Evolutionary conservation across 768 basidiomycete genomes (phyloP).

Genomic region (Amanita pseudoporphyria): DNA sequence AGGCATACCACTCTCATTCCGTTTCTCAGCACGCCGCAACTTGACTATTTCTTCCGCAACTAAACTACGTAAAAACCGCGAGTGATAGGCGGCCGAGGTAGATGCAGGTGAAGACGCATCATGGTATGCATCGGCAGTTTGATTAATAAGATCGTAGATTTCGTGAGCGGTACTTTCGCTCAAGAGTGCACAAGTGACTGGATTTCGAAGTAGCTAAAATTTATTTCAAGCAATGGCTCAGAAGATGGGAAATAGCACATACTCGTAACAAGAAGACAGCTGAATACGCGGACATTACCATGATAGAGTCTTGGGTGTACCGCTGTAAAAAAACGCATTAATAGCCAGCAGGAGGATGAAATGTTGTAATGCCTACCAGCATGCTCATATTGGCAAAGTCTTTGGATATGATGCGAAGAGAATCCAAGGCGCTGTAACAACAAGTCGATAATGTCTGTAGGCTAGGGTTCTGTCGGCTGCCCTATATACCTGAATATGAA

Average conservation of each 20-base stretch:
- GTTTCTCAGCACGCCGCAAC: slow-evolving; percentile 34
- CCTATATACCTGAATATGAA: slow-evolving; percentile 23
- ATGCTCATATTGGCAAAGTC: slow-evolving; percentile 69
- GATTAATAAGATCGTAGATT: slow-evolving; percentile 54
- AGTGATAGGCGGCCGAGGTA: slow-evolving; percentile 64
- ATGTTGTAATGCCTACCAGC: slow-evolving; percentile 39
- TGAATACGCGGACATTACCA: slow-evolving; percentile 80
- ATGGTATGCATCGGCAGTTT: slow-evolving; percentile 71
- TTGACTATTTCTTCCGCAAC: slow-evolving; percentile 55
- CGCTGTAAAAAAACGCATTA: slow-evolving; percentile 34
- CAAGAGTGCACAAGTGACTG: slow-evolving; percentile 46
- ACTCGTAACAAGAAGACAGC: slow-evolving; percentile 76
- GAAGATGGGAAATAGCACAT: slow-evolving; percentile 9
- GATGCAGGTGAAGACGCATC: slow-evolving; percentile 60
- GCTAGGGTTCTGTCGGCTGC: slow-evolving; percentile 50
- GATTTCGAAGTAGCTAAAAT: slow-evolving; percentile 57
- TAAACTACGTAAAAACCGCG: slow-evolving; percentile 68
- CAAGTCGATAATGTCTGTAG: slow-evolving; percentile 62
- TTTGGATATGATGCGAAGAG: slow-evolving; percentile 59
- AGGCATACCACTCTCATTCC: slow-evolving; percentile 28
- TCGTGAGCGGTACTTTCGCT: slow-evolving; percentile 52
- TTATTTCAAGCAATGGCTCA: not conserved
- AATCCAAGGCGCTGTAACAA: slow-evolving; percentile 64
- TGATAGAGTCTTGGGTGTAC: slow-evolving; percentile 78
- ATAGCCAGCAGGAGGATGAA: slow-evolving; percentile 6